Conservation (phyloP, 805 yeast species). For the Debaryomyces maramus region DNA sequence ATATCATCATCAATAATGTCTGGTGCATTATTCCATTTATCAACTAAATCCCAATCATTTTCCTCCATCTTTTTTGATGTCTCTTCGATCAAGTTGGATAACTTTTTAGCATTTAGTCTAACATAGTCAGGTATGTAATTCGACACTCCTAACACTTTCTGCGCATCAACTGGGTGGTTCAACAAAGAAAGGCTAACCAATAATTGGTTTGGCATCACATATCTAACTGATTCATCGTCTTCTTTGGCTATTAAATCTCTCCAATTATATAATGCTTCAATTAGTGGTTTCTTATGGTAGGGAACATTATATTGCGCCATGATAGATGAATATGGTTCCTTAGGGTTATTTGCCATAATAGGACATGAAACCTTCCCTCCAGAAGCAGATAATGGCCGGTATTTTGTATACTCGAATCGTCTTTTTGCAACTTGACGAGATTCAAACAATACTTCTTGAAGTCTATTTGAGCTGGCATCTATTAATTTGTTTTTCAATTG, state of each 20-base stretch:
- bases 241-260: slow-evolving; percentile 74
- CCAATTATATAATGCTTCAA: slow-evolving; percentile 73
- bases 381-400: slow-evolving; percentile 43
- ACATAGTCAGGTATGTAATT: slow-evolving; percentile 54
- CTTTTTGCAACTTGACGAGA: slow-evolving; percentile 79
- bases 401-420: slow-evolving; percentile 78
- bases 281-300: slow-evolving; percentile 49
- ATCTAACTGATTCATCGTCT: slow-evolving; percentile 83
- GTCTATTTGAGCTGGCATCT: slow-evolving; percentile 33
- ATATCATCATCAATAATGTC: slow-evolving; percentile 18
- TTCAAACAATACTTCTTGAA: slow-evolving; percentile 62
- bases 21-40: slow-evolving; percentile 22
- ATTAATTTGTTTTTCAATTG: slow-evolving; percentile 64
- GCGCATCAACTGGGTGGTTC: slow-evolving; percentile 54
- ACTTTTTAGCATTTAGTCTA: slow-evolving; percentile 53
- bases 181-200: slow-evolving; percentile 59
- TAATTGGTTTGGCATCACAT: slow-evolving; percentile 78
- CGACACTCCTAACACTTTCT: slow-evolving; percentile 51
- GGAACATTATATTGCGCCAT: slow-evolving; percentile 67
- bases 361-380: slow-evolving; percentile 46
- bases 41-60: slow-evolving; percentile 39
- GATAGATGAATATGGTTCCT: slow-evolving; percentile 67
- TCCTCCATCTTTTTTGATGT: slow-evolving; percentile 34
- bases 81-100: slow-evolving; percentile 57
- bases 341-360: slow-evolving; percentile 43